phyloP scores from a whole-genome alignment of 2,329 filamentous ascomycete species.

The Coniosporium uncinatum region DNA sequence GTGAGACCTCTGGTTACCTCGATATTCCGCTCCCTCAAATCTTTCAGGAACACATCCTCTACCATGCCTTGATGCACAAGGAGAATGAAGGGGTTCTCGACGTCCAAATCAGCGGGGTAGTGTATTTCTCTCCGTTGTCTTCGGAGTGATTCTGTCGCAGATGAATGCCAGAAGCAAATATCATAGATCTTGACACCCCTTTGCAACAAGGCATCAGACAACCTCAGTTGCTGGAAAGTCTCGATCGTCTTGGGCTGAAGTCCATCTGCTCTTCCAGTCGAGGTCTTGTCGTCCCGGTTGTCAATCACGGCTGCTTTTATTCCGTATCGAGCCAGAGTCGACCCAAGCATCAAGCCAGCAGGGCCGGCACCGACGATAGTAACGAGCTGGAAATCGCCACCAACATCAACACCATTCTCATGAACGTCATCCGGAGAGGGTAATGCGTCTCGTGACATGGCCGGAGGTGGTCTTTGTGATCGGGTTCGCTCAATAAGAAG shows the following conservation, averaged over 20 bases:
- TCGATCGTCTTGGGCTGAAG: conserved; percentile 63
- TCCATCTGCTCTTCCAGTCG: conserved; percentile 57
- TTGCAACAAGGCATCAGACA: conserved; percentile 56
- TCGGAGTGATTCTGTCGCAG: conserved; percentile 48
- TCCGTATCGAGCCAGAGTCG: conserved; percentile 52
- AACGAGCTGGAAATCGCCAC: too few relatives aligned
- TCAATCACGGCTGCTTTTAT: conserved; percentile 54
- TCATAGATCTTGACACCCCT: conserved; percentile 64
- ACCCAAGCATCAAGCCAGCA: conserved; percentile 29
- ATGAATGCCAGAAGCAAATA: conserved; percentile 56
- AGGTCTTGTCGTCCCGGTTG: conserved; percentile 45
- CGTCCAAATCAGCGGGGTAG: not conserved
- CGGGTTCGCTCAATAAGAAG: too few relatives aligned
- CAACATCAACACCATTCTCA: too few relatives aligned
- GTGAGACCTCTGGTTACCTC: conserved; percentile 58
- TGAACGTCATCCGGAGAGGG: too few relatives aligned
- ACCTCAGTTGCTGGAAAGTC: conserved; percentile 67
- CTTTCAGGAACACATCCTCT: conserved; percentile 64
- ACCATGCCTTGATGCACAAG: conserved; percentile 70
- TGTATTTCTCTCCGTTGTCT: conserved; percentile 16
- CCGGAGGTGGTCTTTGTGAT: too few relatives aligned
- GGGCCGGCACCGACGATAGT: conserved; percentile 36
- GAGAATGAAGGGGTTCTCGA: conserved; percentile 14
- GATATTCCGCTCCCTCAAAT: conserved; percentile 58
- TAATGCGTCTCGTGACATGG: too few relatives aligned